Conservation (phyloP, 345 rosid species). For the Isatis tinctoria region DNA sequence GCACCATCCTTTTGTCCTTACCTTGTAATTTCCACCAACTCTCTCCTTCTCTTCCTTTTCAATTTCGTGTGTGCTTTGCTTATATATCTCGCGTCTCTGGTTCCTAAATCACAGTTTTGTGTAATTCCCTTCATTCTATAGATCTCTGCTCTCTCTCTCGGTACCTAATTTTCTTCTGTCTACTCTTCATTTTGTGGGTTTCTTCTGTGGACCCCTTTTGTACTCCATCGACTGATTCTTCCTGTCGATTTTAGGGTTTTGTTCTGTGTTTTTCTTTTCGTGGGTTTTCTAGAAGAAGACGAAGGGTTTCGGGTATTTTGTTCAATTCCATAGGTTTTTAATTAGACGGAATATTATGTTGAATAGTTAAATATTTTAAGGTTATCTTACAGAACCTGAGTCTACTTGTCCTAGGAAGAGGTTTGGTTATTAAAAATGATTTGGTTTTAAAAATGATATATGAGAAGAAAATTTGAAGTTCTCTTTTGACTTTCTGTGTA, state of each 20-base stretch:
- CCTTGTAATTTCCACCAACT: background rate
- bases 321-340: background rate
- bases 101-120: background rate
- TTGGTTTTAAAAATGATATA: too few species aligned
- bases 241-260: slow-evolving; percentile 14
- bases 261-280: background rate
- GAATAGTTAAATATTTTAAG: background rate
- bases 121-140: background rate
- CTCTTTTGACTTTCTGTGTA: background rate
- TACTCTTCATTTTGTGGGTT: background rate
- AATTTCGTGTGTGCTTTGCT: background rate
- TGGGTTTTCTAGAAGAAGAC: background rate
- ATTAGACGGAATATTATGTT: background rate
- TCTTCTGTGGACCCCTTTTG: background rate
- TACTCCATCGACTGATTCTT: background rate
- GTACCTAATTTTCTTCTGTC: background rate
- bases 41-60: background rate
- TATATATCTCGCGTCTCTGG: background rate
- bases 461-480: background rate
- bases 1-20: background rate
- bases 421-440: too few species aligned
- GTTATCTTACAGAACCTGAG: slow-evolving; percentile 13
- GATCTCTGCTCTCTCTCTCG: background rate
- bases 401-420: background rate
- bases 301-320: background rate